These are phyloP conservation scores for Themeda triandra DNA, from an alignment of 176 grass and related monocot genomes.

Conservation along the genomic window DNA sequence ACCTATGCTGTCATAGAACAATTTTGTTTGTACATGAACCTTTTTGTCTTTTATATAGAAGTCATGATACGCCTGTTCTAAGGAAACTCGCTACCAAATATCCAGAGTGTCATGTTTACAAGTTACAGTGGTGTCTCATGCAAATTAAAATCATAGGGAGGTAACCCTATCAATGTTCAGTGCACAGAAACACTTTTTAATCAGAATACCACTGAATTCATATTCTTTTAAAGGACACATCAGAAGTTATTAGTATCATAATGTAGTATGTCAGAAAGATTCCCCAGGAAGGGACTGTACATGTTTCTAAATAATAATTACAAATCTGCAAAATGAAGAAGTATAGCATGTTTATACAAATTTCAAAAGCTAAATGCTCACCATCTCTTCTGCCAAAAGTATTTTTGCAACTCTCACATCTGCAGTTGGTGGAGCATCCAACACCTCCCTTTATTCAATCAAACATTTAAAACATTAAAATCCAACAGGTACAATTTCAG, in stretches of 20 bases:
- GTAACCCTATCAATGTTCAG: neutral
- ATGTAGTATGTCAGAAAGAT: neutral
- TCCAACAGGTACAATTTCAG: constrained; percentile 9
- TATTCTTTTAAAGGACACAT: neutral
- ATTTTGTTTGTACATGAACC: neutral
- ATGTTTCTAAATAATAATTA: neutral
- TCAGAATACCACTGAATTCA: neutral
- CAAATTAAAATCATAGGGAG: constrained; percentile 1
- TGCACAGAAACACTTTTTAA: neutral
- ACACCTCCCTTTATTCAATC: constrained; percentile 74
- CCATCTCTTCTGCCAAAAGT: constrained; percentile 94
- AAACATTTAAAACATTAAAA: constrained; percentile 24
- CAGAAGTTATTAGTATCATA: neutral
- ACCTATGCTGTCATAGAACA: neutral
- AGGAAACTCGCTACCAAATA: neutral
- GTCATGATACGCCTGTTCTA: neutral
- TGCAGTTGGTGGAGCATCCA: constrained; percentile 89
- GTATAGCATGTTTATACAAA: neutral
- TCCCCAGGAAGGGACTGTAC: neutral
- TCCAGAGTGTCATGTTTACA: neutral
- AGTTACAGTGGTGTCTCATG: neutral
- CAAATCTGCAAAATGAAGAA: neutral
- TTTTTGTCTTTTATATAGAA: neutral
- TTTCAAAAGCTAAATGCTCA: constrained; percentile 31
- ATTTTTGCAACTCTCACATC: constrained; percentile 97